These are phyloP conservation scores for Meyerozyma athensensis DNA, from an alignment of 1,139 yeast genomes.

Conservation along the genomic window DNA sequence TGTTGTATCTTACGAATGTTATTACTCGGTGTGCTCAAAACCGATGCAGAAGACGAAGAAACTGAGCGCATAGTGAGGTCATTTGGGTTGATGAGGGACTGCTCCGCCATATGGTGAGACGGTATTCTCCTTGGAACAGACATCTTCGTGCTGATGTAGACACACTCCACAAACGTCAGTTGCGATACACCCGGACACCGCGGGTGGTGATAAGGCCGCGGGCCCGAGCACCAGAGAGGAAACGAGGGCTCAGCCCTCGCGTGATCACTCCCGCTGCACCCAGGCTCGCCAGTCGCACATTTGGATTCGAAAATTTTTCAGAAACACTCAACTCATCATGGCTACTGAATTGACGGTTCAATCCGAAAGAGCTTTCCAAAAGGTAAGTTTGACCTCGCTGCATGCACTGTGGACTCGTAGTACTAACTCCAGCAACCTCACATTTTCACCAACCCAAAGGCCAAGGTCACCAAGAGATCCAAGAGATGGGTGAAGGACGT, in stretches of 20 bases:
- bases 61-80: constrained; percentile 20
- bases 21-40: constrained; percentile 24
- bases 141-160: too few relatives aligned
- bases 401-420: background rate
- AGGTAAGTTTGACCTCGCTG: constrained; percentile 59
- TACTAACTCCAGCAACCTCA: constrained; percentile 88
- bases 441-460: constrained; percentile 99
- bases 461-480: constrained; percentile 97
- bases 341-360: constrained; percentile 99
- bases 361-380: constrained; percentile 99
- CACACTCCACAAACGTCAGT: too few relatives aligned
- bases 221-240: constrained; percentile 4
- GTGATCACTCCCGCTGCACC: constrained; percentile 1
- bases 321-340: constrained; percentile 49
- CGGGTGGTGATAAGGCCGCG: constrained; percentile 5
- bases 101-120: constrained; percentile 16
- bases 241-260: background rate
- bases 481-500: constrained; percentile 99
- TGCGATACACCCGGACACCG: constrained; percentile 4
- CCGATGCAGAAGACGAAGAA: constrained; percentile 24
- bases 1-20: constrained; percentile 18
- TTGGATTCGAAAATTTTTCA: constrained; percentile 4
- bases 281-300: background rate
- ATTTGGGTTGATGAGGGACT: constrained; percentile 16
- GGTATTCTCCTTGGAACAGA: constrained; percentile 11